Percentiles rank a stretch among this genome's conserved stretches.
Conservation (phyloP, 768 basidiomycete genomes). For the Suillus sp. region DNA sequence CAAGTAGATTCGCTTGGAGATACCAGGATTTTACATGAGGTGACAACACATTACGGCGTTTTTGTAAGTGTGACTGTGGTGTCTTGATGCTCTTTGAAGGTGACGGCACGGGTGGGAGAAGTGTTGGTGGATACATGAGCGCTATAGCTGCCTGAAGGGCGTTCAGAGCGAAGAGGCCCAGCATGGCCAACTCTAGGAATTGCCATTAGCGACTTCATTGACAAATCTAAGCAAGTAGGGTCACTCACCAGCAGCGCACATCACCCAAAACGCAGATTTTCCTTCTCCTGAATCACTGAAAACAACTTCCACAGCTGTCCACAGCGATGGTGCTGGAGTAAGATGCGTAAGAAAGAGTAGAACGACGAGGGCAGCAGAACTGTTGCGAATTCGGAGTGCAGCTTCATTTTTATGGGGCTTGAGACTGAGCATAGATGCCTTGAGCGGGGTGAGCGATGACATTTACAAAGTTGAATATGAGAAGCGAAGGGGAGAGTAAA, state of each 20-base stretch:
- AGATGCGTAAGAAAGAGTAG: slow-evolving; percentile 39
- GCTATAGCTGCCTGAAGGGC: slow-evolving; percentile 38
- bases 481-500: not conserved
- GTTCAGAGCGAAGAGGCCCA: slow-evolving; percentile 37
- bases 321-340: slow-evolving; percentile 40
- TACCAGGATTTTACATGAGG: slow-evolving; percentile 10
- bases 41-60: slow-evolving; percentile 28
- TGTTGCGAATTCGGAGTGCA: slow-evolving; percentile 41
- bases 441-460: slow-evolving; percentile 8
- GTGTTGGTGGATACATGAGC: slow-evolving; percentile 37
- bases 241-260: slow-evolving; percentile 36
- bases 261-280: slow-evolving; percentile 20
- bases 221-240: not conserved
- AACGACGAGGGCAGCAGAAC: slow-evolving; percentile 34
- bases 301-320: slow-evolving; percentile 37
- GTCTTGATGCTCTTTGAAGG: slow-evolving; percentile 25
- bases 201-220: not conserved
- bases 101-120: slow-evolving; percentile 30
- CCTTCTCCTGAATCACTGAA: slow-evolving; percentile 15
- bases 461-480: not conserved
- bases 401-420: slow-evolving; percentile 43
- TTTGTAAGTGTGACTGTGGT: slow-evolving; percentile 29
- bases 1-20: not conserved
- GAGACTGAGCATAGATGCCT: slow-evolving; percentile 1
- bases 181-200: slow-evolving; percentile 31